Base-by-base conservation (phyloP, 2,329 filamentous ascomycete species). In the Daldinia sp. region DNA sequence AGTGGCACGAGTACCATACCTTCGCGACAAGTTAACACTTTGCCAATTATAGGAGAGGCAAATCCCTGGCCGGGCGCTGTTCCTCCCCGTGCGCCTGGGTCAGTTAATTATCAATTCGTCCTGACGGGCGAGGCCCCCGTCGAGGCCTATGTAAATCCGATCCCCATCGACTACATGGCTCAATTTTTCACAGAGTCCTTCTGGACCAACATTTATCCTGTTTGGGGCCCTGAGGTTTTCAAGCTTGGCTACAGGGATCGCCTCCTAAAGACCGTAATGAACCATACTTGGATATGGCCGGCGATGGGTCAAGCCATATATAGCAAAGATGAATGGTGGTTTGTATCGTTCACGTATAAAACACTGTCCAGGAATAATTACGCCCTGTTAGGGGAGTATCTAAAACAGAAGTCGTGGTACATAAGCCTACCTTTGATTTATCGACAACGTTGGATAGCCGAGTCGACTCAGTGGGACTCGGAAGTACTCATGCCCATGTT, bases 131-230 rank as follows among this genome's bases (percentile, higher is more conserved):
- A 2, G 4, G 32, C 9, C 7, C 37, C 56, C 1, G 37, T 64
- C 4, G 59, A 64, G 11, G 37, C 67, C 8, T 71, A 68, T 23
- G 2, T 11, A 0, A 30, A 23, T 1, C 67, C 68, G n/a, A 0
- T 74, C 0, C 55, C 68, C 9, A 25, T 74, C 4, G 63, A 68
- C 0, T 66, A 57, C 32, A 45, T 70, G 8, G 63, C 50, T 27
- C 68, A 64, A 49, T 64, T 73, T n/a, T 75, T 75, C 57, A 63
- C 25, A 2, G 50, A 73, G 53, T 15, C 41, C 1, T 75, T 73
- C 43, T 75, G 73, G 73, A 48, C 64, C 3, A 27, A 32, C 3
- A 67, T 71, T 1, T 64, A 68, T 27, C n/a, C 5, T 3, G 27
- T 10, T 1, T 72, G 61, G 37, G 71, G 72, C 6, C 45, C 32